Percentiles rank a stretch among this genome's conserved stretches.
Evolutionary conservation across 768 basidiomycete genomes (phyloP).

Genomic region (Suillus variegatus): DNA sequence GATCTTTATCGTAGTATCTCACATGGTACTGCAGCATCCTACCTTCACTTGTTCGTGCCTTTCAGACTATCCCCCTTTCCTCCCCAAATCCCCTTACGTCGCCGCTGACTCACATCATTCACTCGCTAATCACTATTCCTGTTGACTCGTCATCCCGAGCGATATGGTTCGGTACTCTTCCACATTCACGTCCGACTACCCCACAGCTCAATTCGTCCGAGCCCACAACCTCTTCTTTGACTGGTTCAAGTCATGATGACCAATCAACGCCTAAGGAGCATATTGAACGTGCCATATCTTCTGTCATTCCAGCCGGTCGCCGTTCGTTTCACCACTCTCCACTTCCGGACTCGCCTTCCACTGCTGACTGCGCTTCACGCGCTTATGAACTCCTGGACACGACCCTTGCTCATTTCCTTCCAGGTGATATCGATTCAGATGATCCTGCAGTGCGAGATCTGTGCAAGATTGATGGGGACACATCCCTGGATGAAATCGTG

Average conservation of each 20-base stretch:
- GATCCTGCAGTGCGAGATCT: constrained; percentile 58
- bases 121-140: constrained; percentile 80
- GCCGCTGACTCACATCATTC: constrained; percentile 81
- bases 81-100: constrained; percentile 65
- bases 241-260: neutral
- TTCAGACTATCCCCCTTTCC: constrained; percentile 63
- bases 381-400: constrained; percentile 69
- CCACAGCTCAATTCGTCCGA: constrained; percentile 38
- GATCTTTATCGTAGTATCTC: constrained; percentile 2
- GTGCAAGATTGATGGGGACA: constrained; percentile 51
- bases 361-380: constrained; percentile 56
- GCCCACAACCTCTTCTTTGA: neutral
- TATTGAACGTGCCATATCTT: constrained; percentile 29
- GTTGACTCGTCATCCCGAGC: constrained; percentile 53
- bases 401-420: constrained; percentile 62
- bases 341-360: constrained; percentile 27
- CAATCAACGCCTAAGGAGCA: constrained; percentile 21
- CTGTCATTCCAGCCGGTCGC: constrained; percentile 30
- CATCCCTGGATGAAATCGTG: constrained; percentile 74
- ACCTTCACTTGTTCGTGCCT: constrained; percentile 67
- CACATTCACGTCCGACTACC: constrained; percentile 34
- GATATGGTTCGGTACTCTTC: constrained; percentile 60
- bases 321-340: constrained; percentile 46
- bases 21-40: constrained; percentile 53
- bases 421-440: constrained; percentile 63